Percentiles rank a stretch among this genome's conserved stretches.
Evolutionary conservation across 2,329 filamentous ascomycete genomes (phyloP).

Genomic region (Pyricularia sp.): DNA sequence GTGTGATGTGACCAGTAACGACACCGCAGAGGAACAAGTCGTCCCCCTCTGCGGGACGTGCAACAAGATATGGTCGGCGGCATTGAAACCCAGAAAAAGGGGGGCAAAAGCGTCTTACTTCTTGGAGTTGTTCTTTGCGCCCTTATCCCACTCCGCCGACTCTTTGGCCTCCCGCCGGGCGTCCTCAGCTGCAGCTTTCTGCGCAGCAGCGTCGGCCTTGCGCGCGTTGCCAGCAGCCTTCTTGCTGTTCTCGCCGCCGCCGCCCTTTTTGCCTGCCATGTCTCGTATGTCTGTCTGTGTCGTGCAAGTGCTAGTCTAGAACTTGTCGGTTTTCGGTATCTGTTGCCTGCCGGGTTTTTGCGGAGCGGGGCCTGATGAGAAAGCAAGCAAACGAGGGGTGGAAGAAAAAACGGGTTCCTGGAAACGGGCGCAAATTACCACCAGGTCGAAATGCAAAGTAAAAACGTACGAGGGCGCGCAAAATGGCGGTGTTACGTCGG

Average conservation of each 20-base stretch:
- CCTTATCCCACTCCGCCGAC: slow-evolving; percentile 72
- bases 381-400: neutral
- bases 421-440: neutral
- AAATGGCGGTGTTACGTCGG: neutral
- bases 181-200: slow-evolving; percentile 66
- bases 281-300: neutral
- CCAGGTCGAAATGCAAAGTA: neutral
- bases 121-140: slow-evolving; percentile 75
- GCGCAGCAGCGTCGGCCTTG: slow-evolving; percentile 80
- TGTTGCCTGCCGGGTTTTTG: neutral
- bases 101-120: slow-evolving; percentile 51
- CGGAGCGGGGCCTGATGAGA: neutral
- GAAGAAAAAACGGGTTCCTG: neutral
- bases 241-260: slow-evolving; percentile 74
- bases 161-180: slow-evolving; percentile 59
- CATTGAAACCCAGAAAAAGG: neutral
- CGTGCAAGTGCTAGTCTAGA: neutral
- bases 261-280: slow-evolving; percentile 69
- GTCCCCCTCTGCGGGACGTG: neutral
- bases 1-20: neutral
- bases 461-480: neutral
- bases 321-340: neutral
- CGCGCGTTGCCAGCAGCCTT: slow-evolving; percentile 84
- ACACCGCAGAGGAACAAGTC: neutral
- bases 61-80: neutral